Conservation (phyloP, 2,329 filamentous ascomycete species). For the Fusarium abutilonis region DNA sequence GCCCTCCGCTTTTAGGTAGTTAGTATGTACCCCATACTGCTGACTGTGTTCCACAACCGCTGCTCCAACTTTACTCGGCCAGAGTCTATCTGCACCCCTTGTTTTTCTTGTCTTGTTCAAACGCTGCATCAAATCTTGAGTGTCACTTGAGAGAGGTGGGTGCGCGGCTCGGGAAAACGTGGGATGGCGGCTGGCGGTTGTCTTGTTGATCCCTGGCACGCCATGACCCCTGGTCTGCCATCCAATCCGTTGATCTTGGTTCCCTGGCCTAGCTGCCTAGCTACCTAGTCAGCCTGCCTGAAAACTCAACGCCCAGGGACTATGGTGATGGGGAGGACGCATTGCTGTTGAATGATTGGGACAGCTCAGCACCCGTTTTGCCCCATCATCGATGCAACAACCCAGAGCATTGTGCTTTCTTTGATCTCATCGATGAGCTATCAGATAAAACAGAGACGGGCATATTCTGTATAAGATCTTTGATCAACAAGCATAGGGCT, state of each 20-base stretch:
- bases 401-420: neutral
- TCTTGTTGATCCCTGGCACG: slow-evolving; percentile 31
- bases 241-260: slow-evolving; percentile 28
- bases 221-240: slow-evolving; percentile 34
- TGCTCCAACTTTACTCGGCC: slow-evolving; percentile 2
- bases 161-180: slow-evolving; percentile 39
- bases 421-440: slow-evolving; percentile 9
- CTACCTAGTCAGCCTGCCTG: slow-evolving; percentile 1
- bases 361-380: slow-evolving; percentile 38
- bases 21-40: neutral
- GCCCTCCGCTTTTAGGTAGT: neutral
- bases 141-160: slow-evolving; percentile 13
- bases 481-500: slow-evolving; percentile 27
- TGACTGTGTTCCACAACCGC: slow-evolving; percentile 22
- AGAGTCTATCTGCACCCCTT: slow-evolving; percentile 4
- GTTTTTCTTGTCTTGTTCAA: neutral
- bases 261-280: slow-evolving; percentile 10
- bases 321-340: slow-evolving; percentile 5
- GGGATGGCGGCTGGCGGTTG: slow-evolving; percentile 24
- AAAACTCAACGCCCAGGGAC: slow-evolving; percentile 1
- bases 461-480: slow-evolving; percentile 8
- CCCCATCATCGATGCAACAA: slow-evolving; percentile 20
- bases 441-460: too few species aligned
- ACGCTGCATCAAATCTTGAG: slow-evolving; percentile 7
- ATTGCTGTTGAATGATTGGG: slow-evolving; percentile 18